These are phyloP conservation scores for Entrophospora sp. DNA, from an alignment of 192 early-diverging fungal species.

Conservation along the genomic window DNA sequence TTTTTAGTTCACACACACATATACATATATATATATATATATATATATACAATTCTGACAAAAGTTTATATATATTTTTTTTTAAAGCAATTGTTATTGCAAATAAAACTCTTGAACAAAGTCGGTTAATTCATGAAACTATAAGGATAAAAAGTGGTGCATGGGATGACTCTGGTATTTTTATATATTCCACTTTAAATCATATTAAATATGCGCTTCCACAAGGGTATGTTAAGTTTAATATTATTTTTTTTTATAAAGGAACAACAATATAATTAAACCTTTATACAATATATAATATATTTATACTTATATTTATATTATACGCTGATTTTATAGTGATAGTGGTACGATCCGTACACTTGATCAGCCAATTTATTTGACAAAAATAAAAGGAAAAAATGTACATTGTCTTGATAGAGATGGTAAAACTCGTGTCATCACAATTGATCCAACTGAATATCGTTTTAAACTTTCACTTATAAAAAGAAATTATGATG, in stretches of 20 bases:
- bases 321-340: too few species aligned
- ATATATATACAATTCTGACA: too few species aligned
- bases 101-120: conserved; percentile 80
- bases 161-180: conserved; percentile 88
- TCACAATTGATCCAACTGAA: conserved; percentile 96
- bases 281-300: too few species aligned
- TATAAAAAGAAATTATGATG: conserved; percentile 85
- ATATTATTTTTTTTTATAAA: neutral
- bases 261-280: neutral
- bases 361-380: conserved; percentile 89
- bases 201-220: conserved; percentile 97
- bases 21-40: neutral
- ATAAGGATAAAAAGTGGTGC: conserved; percentile 97
- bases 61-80: conserved; percentile 5
- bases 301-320: too few species aligned
- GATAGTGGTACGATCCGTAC: conserved; percentile 97
- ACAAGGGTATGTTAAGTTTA: conserved; percentile 58
- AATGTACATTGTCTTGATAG: conserved; percentile 83
- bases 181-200: conserved; percentile 95
- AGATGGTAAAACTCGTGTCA: conserved; percentile 75
- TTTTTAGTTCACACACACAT: neutral
- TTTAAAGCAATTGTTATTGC: conserved; percentile 75
- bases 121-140: conserved; percentile 88
- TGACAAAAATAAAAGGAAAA: conserved; percentile 80
- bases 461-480: conserved; percentile 97